Evolutionary conservation across 2,329 filamentous ascomycete genomes (phyloP), one percentile per base, ranked within the genome.

Genomic region (Ophiostoma sp.): DNA sequence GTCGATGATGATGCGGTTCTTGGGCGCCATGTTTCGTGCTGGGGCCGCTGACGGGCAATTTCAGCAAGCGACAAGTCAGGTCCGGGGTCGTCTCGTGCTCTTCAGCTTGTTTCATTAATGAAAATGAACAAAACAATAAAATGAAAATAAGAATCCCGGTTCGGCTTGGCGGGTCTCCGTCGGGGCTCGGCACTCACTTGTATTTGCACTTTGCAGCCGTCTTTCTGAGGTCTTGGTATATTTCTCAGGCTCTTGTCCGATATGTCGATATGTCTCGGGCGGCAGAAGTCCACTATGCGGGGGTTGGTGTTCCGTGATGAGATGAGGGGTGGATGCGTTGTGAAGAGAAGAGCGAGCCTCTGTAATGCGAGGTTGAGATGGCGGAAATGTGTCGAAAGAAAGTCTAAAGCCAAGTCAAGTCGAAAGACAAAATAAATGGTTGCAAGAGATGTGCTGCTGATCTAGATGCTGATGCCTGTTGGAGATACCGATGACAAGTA

Each of bases 1-100:
- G 80, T 99, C 96, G 79, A 99, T 96, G 78, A 99, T 98, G 77
- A 99, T 91, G 79, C 92, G 90, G 78, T 88, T 90, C 78, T 89
- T 90, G 36, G 90, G 87, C 72, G 89, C 86, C 91, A 93, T 93
- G 73, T 19, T 57, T 39, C 31, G 22, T 50, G 39, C 2, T 50
- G 39, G 61, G 15, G 42, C 50, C 33, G 50, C 68, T 28, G 45
- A 33, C 4, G 15, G 31, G 28, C 48, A 69, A 69, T 69, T 5
- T 55, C 33, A 64, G 28, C 39, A 55, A 55, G n/a, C 48, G 48
- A 36, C 45, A 33, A 28, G 42, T 52, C 66, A 22, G 48, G 48
- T 50, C 19, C 66, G 19, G 45, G 39, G 66, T n/a, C n/a, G 25
- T 48, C 42, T 4, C 9, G 42, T 33, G 42, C 63, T n/a, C 25